Base-by-base conservation (phyloP, 108 stramenopile species). In the Fragilaria crotonensis region DNA sequence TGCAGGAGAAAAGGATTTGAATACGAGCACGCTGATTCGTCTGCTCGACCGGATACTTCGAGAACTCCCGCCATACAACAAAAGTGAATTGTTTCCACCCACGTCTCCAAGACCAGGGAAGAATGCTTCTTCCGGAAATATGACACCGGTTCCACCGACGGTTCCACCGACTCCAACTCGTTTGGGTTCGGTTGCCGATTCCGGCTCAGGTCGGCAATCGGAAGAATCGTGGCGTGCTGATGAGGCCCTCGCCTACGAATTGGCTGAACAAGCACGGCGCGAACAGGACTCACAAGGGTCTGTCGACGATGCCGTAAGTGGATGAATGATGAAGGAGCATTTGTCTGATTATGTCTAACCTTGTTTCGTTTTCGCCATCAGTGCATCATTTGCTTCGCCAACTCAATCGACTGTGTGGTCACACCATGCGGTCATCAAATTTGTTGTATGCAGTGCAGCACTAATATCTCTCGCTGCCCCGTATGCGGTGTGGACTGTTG, bases 361-460 rank as follows among this genome's bases (percentile, higher is more conserved):
- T 17, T 49, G 31, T 57, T n/a, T 32, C 5, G 23, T 20, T 52
- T 60, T 25, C 25, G 7, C 23, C 18, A 26, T 22, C 53, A 73
- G 71, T 88, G 87, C 77, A 83, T 88, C 27, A 62, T 87, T 44
- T 91, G 90, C 62, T 73, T 52, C 32, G 75, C 76, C 18, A 70
- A 72, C 41, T 33, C 60, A 3, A 80, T 92, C 53, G 79, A 88
- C 56, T 84, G 86, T 45, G 82, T 88, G 4, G 80, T 83, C 11
- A 84, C 77, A 48, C 90, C 90, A 17, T 92, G 86, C 59, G 86
- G 86, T 1, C 90, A 92, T 64, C 85, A 87, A 62, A 62, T 83
- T 18, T 83, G 83, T 44, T 92, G 90, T 54, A 27, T 82, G 46
- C 49, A 46, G 25, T 88, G 86, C 70, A 68, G 76, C 60, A 54